A percentile compares a stretch with the other conserved stretches of the same genome.
phyloP scores from a whole-genome alignment of 345 rosid genomes.

The Clausena lansium region DNA sequence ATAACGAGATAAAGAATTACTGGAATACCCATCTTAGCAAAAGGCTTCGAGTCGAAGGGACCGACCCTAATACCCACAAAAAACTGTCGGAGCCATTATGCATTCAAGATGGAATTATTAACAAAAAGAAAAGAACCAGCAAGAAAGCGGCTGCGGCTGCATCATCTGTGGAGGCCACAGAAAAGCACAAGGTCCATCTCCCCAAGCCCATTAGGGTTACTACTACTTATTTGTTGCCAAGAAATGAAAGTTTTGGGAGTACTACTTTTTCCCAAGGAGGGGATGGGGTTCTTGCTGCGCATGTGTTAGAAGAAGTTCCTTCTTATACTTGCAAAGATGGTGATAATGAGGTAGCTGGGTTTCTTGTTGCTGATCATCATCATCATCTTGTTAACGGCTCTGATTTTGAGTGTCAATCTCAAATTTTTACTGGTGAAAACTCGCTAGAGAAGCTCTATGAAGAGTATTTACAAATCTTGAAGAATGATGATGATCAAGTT shows the following conservation, averaged over 20 bases:
- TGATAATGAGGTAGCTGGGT: slow-evolving; percentile 12
- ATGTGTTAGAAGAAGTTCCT: slow-evolving; percentile 8
- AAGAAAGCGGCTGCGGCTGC: slow-evolving; percentile 8
- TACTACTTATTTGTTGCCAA: slow-evolving; percentile 22
- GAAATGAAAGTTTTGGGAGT: slow-evolving; percentile 32
- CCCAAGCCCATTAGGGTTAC: slow-evolving; percentile 45
- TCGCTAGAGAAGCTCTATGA: slow-evolving; percentile 39
- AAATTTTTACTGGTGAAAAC: not conserved
- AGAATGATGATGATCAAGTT: slow-evolving; percentile 28
- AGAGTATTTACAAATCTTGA: slow-evolving; percentile 44
- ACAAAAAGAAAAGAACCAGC: slow-evolving; percentile 11
- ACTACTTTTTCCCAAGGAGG: slow-evolving; percentile 4
- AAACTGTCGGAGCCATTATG: slow-evolving; percentile 17
- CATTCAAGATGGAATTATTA: not conserved
- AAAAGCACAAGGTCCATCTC: slow-evolving; percentile 41
- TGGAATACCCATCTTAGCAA: slow-evolving; percentile 62
- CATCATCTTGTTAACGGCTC: slow-evolving; percentile 21
- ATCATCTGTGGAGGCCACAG: not conserved
- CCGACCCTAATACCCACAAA: slow-evolving; percentile 34
- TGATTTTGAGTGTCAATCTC: slow-evolving; percentile 29
- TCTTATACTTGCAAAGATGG: slow-evolving; percentile 4
- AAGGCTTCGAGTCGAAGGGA: slow-evolving; percentile 31
- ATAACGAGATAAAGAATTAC: slow-evolving; percentile 70
- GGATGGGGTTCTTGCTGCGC: slow-evolving; percentile 3
- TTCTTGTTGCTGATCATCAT: slow-evolving; percentile 19